These are phyloP conservation scores for Albatrellus ellisii DNA, from an alignment of 768 basidiomycete species.

Conservation along the genomic window DNA sequence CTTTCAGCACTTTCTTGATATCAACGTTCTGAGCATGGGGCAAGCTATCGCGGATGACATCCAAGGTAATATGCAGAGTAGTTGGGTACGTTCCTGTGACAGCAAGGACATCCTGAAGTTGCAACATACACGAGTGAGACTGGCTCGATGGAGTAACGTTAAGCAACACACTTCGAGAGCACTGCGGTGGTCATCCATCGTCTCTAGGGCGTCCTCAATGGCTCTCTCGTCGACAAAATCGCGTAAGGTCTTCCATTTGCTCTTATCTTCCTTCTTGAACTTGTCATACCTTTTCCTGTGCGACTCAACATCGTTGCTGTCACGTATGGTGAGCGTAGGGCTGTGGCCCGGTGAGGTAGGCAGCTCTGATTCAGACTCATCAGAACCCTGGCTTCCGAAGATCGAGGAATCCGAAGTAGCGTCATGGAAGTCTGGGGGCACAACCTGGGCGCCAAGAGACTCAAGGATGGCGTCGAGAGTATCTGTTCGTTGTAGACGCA, in stretches of 20 bases:
- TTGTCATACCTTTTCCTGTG: constrained; percentile 8
- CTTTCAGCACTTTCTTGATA: constrained; percentile 34
- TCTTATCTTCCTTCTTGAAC: constrained; percentile 28
- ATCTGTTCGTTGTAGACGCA: constrained; percentile 44
- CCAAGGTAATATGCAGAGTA: constrained; percentile 41
- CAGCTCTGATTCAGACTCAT: constrained; percentile 20
- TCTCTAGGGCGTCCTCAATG: constrained; percentile 64
- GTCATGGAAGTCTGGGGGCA: constrained; percentile 70
- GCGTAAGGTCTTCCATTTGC: constrained; percentile 67
- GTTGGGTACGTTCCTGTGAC: constrained; percentile 59
- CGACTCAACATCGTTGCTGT: constrained; percentile 10
- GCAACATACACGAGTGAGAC: constrained; percentile 20
- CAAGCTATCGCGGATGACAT: constrained; percentile 39
- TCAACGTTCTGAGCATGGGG: constrained; percentile 25
- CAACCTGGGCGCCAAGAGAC: constrained; percentile 54
- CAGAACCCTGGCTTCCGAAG: constrained; percentile 66
- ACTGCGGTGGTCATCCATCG: constrained; percentile 55
- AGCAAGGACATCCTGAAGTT: constrained; percentile 43
- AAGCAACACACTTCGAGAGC: constrained; percentile 45
- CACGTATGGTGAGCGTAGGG: constrained; percentile 29
- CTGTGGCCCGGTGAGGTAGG: constrained; percentile 21
- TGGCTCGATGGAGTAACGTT: background rate
- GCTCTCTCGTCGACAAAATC: constrained; percentile 80
- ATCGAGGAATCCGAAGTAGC: constrained; percentile 53
- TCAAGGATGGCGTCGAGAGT: constrained; percentile 62